Evolutionary conservation across 176 grass and related monocot species (phyloP), one percentile per base, ranked within the genome.

Genomic region (Thinopyrum elongatum): DNA sequence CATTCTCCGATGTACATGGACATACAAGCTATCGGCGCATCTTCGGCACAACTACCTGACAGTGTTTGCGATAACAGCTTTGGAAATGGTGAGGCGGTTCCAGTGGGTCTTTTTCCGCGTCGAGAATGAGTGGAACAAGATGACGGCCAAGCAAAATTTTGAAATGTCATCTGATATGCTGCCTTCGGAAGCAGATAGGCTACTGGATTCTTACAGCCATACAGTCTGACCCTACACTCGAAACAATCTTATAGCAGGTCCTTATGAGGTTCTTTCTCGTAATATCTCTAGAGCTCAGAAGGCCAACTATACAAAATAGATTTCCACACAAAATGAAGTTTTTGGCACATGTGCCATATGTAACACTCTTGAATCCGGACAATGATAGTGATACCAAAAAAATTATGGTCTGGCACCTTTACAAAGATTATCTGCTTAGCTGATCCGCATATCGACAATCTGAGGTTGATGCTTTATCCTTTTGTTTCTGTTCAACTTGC

Each of bases 61-160:
- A 13, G 65, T 98, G n/a, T 98, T 98, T 85, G 74, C 90, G 11
- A 95, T 98, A 76, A 78, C 88, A 44, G 93, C 96, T 28, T 58
- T 98, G 42, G 96, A 98, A 64, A 94, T 98, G 79, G 67, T 89
- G 82, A 82, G 96, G 68, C 91, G 96, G 78, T 98, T 92, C 75
- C 96, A 98, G 62, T 98, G 96, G 96, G 83, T 98, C 5, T 98
- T 98, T 80, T 98, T 98, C 80, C 93, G 96, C 16, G 93, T 98
- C 4, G 96, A 98, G 88, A 98, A 98, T 4, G 96, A 98, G 82
- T 98, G 96, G 96, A 95, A 91, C 86, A 98, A 94, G 87, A 98
- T 92, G 96, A 88, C 88, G 10, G 73, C 87, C 70, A 98, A 92
- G 49, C 88, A 94, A 82, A 95, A 72, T 57, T 13, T 97, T 31